Conservation (phyloP, 1,284 basidiomycete genomes). For the Trametes hirsuta region DNA sequence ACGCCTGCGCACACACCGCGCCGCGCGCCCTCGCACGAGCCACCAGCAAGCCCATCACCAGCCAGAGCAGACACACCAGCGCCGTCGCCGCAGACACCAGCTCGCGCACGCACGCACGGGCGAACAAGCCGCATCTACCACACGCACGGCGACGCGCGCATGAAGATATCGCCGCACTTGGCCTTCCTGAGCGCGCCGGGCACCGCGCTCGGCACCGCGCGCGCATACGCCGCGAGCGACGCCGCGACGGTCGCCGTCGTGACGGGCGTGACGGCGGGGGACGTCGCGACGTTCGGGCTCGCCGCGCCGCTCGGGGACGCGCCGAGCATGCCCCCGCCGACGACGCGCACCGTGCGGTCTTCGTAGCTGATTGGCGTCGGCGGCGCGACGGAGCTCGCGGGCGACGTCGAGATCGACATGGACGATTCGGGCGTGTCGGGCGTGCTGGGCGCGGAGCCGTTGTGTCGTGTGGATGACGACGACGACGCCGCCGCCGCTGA, state of each 20-base stretch:
- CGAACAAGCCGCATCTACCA: conserved; percentile 42
- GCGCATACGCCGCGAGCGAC: conserved; percentile 19
- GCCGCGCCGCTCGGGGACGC: conserved; percentile 3
- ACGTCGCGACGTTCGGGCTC: background rate
- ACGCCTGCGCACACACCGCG: background rate
- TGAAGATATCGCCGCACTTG: conserved; percentile 45
- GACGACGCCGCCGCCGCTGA: conserved; percentile 19
- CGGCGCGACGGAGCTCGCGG: conserved; percentile 58
- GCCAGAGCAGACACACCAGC: background rate
- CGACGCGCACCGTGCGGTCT: conserved; percentile 50
- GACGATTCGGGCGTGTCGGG: conserved; percentile 48
- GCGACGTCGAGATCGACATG: conserved; percentile 53
- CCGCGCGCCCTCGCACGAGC: background rate
- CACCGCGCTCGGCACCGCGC: conserved; percentile 2
- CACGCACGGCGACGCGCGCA: conserved; percentile 47
- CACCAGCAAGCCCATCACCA: background rate
- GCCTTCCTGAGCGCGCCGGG: conserved; percentile 31
- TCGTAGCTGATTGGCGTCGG: conserved; percentile 54
- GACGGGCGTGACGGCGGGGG: too few species aligned
- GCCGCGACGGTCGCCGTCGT: too few species aligned
- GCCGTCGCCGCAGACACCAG: background rate
- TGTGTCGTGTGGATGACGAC: conserved; percentile 5
- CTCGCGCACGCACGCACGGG: background rate
- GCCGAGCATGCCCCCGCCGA: conserved; percentile 43
- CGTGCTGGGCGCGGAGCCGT: conserved; percentile 35